phyloP scores from a whole-genome alignment of 1,139 yeast species.

The Geotrichum klebahnii region DNA sequence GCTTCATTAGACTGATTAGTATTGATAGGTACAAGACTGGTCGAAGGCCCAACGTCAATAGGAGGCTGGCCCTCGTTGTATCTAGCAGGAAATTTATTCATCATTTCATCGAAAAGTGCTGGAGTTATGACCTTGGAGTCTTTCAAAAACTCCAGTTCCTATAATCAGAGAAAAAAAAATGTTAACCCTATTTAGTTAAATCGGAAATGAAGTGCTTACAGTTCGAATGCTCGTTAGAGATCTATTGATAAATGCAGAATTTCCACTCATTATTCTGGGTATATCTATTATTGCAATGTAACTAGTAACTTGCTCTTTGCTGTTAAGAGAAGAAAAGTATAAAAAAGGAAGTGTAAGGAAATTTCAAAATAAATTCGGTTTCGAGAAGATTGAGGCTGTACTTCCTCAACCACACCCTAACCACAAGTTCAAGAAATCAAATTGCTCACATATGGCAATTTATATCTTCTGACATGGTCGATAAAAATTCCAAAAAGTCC shows the following conservation, averaged over 20 bases:
- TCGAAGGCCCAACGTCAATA: conserved; percentile 30
- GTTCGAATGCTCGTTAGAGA: conserved; percentile 72
- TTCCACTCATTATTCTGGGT: conserved; percentile 18
- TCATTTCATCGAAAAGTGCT: conserved; percentile 51
- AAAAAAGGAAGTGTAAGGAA: background rate
- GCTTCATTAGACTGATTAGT: conserved; percentile 3
- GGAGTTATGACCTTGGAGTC: conserved; percentile 74
- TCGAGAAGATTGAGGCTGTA: too few relatives aligned
- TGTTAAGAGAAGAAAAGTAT: background rate
- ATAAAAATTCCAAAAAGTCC: too few relatives aligned
- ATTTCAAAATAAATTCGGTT: too few relatives aligned
- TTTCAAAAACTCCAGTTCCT: conserved; percentile 70
- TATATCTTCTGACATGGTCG: too few relatives aligned
- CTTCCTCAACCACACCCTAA: background rate
- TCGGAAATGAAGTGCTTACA: conserved; percentile 42
- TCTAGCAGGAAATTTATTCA: conserved; percentile 53
- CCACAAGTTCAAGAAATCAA: background rate
- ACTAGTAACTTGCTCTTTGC: too few relatives aligned
- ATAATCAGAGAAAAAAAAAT: background rate
- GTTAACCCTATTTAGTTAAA: background rate
- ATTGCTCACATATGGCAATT: too few relatives aligned
- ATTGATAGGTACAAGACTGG: background rate
- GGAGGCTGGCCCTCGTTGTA: conserved; percentile 56
- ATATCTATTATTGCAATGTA: background rate
- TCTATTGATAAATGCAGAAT: conserved; percentile 50